These are phyloP conservation scores for Conticribra weissflogii DNA, from an alignment of 108 stramenopile genomes.

Conservation along the genomic window DNA sequence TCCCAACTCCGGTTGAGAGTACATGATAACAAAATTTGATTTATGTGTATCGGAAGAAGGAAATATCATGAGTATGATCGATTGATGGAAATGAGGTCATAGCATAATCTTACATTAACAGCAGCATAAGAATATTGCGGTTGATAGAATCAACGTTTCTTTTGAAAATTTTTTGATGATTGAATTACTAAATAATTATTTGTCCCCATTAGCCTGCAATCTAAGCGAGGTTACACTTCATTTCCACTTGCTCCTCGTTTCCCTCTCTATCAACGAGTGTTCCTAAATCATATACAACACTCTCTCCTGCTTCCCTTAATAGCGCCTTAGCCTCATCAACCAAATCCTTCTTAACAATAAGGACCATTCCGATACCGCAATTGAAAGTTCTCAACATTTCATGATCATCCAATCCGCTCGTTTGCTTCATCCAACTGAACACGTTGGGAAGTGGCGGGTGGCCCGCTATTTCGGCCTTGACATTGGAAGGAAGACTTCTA, in stretches of 20 bases:
- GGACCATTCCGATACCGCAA: slow-evolving; percentile 96
- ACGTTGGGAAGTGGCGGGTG: slow-evolving; percentile 88
- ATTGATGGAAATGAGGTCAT: no score
- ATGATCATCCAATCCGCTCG: slow-evolving; percentile 85
- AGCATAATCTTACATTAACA: no score
- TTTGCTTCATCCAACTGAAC: slow-evolving; percentile 94
- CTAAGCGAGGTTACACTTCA: slow-evolving; percentile 48
- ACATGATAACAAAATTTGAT: no score
- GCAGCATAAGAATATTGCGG: no score
- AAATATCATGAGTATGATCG: no score
- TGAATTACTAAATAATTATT: background rate
- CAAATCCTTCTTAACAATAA: slow-evolving; percentile 76
- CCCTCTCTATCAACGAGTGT: slow-evolving; percentile 56
- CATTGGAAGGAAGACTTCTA: slow-evolving; percentile 82
- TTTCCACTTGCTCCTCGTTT: slow-evolving; percentile 58
- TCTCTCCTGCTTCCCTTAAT: slow-evolving; percentile 74
- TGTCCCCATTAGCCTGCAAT: background rate
- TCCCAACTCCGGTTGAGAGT: no score
- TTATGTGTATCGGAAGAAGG: no score
- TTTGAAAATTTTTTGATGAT: background rate
- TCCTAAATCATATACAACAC: slow-evolving; percentile 77
- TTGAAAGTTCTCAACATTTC: slow-evolving; percentile 98
- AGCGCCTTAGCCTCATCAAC: slow-evolving; percentile 75
- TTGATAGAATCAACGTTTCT: no score
- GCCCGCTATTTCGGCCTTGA: slow-evolving; percentile 85